These are phyloP conservation scores for Zopfia rhizophila DNA, from an alignment of 2,329 filamentous ascomycete genomes.

Conservation along the genomic window DNA sequence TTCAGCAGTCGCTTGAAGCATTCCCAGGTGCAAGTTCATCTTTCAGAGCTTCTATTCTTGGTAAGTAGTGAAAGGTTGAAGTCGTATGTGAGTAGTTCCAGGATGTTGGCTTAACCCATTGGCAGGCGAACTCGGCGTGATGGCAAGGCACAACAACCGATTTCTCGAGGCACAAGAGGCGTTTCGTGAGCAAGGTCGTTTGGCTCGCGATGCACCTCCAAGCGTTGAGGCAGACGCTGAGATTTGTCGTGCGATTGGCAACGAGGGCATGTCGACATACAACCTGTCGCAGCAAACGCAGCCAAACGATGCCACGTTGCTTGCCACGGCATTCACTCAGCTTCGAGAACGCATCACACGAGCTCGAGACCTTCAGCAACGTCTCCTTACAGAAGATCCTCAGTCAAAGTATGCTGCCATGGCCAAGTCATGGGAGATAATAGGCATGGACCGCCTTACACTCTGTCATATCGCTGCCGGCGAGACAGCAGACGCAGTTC, in stretches of 20 bases:
- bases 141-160: no score
- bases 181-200: no score
- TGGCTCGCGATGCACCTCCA: no score
- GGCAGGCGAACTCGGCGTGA: no score
- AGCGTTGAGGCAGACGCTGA: slow-evolving; percentile 3
- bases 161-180: no score
- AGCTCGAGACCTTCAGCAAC: slow-evolving; percentile 5
- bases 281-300: slow-evolving; percentile 3
- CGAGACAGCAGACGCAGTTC: slow-evolving; percentile 1
- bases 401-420: slow-evolving; percentile 4
- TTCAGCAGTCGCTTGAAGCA: no score
- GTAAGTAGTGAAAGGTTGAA: no score
- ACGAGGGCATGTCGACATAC: slow-evolving; percentile 2
- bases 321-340: background rate
- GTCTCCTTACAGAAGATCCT: slow-evolving; percentile 1
- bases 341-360: slow-evolving; percentile 1
- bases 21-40: no score
- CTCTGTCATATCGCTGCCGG: background rate
- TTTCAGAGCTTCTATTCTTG: no score
- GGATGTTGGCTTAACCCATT: no score
- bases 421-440: slow-evolving; percentile 4
- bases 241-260: slow-evolving; percentile 6
- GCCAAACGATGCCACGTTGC: no score
- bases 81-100: no score
- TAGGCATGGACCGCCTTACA: slow-evolving; percentile 4